Conservation (phyloP, 306 rosid genomes). For the Cucurbita moschata region DNA sequence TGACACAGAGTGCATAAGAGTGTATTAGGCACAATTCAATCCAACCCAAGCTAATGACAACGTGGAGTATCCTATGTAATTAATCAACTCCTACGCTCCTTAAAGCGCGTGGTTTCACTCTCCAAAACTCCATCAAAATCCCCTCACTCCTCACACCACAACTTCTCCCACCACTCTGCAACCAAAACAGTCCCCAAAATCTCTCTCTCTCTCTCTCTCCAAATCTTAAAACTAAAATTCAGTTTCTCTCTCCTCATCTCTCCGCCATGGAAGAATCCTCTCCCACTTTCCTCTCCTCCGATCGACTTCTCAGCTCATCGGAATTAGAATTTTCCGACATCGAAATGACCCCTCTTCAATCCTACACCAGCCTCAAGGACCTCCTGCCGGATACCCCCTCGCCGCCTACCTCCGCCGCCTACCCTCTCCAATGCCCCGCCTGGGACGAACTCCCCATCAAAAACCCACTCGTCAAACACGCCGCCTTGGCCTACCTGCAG, state of each 20-base stretch:
- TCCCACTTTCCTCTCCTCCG: conserved; percentile 12
- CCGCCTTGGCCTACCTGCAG: conserved; percentile 55
- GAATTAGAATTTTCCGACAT: conserved; percentile 11
- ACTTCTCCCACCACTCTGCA: neutral
- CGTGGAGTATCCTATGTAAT: no score
- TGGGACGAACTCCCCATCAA: conserved; percentile 46
- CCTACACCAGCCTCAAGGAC: conserved; percentile 47
- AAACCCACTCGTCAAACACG: conserved; percentile 55
- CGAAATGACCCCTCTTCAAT: conserved; percentile 17
- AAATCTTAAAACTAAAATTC: neutral
- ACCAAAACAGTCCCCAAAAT: neutral
- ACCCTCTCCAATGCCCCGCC: conserved; percentile 14
- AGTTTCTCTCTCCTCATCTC: neutral
- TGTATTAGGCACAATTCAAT: no score
- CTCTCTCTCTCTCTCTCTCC: conserved; percentile 9
- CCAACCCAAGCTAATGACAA: no score
- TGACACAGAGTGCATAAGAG: no score
- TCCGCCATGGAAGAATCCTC: neutral
- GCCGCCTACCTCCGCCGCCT: neutral
- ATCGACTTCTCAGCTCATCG: conserved; percentile 7
- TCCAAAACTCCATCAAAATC: neutral
- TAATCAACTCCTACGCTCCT: neutral
- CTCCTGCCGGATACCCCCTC: conserved; percentile 18
- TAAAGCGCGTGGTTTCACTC: neutral
- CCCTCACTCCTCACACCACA: neutral